Evolutionary conservation across 148 eudicot species (phyloP).

Genomic region (Drosera capensis): DNA sequence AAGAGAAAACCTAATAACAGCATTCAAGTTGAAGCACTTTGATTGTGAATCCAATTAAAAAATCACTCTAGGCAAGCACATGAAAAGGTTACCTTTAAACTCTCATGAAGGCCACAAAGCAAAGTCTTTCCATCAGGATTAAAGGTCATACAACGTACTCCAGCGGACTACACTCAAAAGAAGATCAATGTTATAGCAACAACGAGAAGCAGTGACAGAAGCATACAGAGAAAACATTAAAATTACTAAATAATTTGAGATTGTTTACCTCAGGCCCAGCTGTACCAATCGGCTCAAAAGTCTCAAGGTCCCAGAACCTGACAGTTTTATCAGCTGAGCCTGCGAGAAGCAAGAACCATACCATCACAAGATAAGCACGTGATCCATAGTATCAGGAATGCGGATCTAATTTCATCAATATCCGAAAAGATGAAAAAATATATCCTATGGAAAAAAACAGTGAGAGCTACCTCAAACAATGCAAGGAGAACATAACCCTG

Average conservation of each 20-base stretch:
- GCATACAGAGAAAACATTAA: no score
- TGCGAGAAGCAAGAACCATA: slow-evolving; percentile 11
- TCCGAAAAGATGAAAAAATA: no score
- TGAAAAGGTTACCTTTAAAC: slow-evolving; percentile 50
- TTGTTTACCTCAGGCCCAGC: slow-evolving; percentile 82
- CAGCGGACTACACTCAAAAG: slow-evolving; percentile 47
- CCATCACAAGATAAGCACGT: not conserved
- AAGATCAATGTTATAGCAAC: not conserved
- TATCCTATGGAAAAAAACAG: not conserved
- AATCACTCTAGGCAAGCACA: not conserved
- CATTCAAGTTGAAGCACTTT: not conserved
- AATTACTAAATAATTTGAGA: no score
- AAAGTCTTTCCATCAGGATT: slow-evolving; percentile 95
- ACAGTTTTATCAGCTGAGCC: slow-evolving; percentile 92
- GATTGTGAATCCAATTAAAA: slow-evolving; percentile 9
- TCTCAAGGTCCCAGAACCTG: slow-evolving; percentile 97
- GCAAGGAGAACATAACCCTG: no score
- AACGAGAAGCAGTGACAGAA: not conserved
- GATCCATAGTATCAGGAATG: not conserved
- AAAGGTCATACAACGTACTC: slow-evolving; percentile 84
- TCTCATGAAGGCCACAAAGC: slow-evolving; percentile 88
- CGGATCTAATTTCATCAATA: not conserved
- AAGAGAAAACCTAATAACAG: slow-evolving; percentile 57
- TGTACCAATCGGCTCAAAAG: slow-evolving; percentile 95
- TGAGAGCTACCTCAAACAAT: no score